phyloP scores from a whole-genome alignment of 495 filamentous ascomycete genomes.

The Hypoxylon lenormandii region DNA sequence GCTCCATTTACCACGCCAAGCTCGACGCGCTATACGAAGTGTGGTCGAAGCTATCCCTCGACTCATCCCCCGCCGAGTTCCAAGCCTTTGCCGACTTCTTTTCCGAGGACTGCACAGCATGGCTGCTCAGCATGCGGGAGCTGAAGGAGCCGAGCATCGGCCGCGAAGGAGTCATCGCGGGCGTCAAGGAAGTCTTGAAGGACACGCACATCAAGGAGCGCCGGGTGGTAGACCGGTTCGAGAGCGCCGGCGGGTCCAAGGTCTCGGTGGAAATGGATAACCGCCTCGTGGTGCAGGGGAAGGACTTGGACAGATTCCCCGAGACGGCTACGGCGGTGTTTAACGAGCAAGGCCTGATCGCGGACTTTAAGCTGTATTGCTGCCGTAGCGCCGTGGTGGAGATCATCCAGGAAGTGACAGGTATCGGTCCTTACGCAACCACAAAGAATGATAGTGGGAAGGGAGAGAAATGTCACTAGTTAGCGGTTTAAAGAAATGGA shows the following conservation, averaged over 20 bases:
- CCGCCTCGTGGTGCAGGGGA: constrained; percentile 13
- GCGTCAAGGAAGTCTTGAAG: constrained; percentile 2
- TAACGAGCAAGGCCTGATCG: constrained; percentile 27
- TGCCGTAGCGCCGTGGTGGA: constrained; percentile 31
- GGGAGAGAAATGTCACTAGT: constrained; percentile 7
- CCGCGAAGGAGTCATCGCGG: constrained; percentile 15
- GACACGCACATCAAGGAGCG: constrained; percentile 17
- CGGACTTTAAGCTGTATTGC: constrained; percentile 30
- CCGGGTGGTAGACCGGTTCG: constrained; percentile 21
- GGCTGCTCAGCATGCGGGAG: constrained; percentile 42
- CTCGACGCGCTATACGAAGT: constrained; percentile 35
- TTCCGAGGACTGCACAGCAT: constrained; percentile 31
- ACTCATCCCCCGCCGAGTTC: constrained; percentile 27
- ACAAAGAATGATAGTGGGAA: neutral
- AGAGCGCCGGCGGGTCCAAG: constrained; percentile 8
- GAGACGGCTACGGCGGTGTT: constrained; percentile 30
- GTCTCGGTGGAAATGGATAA: constrained; percentile 33
- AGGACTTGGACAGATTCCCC: constrained; percentile 14
- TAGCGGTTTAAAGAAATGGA: neutral
- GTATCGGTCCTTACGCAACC: constrained; percentile 24
- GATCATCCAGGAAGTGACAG: constrained; percentile 33
- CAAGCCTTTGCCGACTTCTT: constrained; percentile 32
- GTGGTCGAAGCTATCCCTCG: constrained; percentile 17
- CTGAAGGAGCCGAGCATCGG: constrained; percentile 18
- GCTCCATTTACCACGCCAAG: constrained; percentile 12